Conservation (phyloP, 2,329 filamentous ascomycete species). For the Colletotrichum eleusines region DNA sequence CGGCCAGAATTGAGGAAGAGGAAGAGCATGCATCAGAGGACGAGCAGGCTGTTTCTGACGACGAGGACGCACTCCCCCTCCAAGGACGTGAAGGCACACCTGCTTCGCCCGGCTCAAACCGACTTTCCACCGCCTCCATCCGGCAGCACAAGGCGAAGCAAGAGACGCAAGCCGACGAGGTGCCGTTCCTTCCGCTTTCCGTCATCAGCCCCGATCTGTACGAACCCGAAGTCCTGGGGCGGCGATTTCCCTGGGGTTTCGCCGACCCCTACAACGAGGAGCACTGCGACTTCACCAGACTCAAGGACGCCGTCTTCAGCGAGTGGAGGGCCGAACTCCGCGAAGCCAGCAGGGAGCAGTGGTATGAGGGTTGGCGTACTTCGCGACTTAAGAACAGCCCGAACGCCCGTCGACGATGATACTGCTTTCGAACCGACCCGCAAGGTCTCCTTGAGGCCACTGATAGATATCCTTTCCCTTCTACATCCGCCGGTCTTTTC, state of each 20-base stretch:
- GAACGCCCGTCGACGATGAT: constrained; percentile 53
- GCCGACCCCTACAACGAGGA: constrained; percentile 91
- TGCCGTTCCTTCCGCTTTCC: constrained; percentile 86
- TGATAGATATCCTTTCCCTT: constrained; percentile 39
- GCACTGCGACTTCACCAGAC: constrained; percentile 92
- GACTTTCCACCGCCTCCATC: constrained; percentile 60
- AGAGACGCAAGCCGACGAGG: constrained; percentile 63
- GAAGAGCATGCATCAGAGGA: constrained; percentile 58
- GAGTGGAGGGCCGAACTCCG: constrained; percentile 94
- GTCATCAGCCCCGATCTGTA: constrained; percentile 95
- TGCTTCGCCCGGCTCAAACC: constrained; percentile 57
- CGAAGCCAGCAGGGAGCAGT: constrained; percentile 89
- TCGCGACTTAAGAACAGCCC: constrained; percentile 70
- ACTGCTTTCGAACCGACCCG: constrained; percentile 17
- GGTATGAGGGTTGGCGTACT: constrained; percentile 96
- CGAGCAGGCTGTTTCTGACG: constrained; percentile 45
- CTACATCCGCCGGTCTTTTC: constrained; percentile 19
- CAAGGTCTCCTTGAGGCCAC: constrained; percentile 5
- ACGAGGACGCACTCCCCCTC: constrained; percentile 56
- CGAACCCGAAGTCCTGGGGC: constrained; percentile 81
- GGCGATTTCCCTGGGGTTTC: constrained; percentile 96
- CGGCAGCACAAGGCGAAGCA: constrained; percentile 59
- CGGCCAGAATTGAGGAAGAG: constrained; percentile 67
- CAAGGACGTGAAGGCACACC: constrained; percentile 48
- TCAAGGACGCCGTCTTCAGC: constrained; percentile 92